These are phyloP conservation scores for Alternaria ventricosa DNA, from an alignment of 2,329 filamentous ascomycete species.

Conservation along the genomic window DNA sequence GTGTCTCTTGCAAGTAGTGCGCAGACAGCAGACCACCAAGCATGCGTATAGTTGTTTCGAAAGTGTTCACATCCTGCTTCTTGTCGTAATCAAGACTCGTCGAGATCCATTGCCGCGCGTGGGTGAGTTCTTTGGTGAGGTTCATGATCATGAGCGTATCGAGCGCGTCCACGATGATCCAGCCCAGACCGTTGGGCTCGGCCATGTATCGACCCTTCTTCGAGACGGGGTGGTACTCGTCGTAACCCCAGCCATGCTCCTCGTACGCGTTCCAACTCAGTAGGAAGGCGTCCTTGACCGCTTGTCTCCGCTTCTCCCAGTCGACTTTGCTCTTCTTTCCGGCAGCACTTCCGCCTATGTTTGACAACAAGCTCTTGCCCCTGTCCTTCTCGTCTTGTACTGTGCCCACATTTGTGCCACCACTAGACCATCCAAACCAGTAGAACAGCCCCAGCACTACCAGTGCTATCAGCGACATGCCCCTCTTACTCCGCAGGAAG, in stretches of 20 bases:
- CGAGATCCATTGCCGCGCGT: slow-evolving; percentile 89
- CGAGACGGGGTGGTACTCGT: slow-evolving; percentile 84
- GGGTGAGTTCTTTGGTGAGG: slow-evolving; percentile 79
- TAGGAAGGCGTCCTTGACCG: slow-evolving; percentile 87
- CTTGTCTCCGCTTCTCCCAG: slow-evolving; percentile 79
- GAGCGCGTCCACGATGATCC: slow-evolving; percentile 96
- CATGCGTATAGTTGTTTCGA: slow-evolving; percentile 98
- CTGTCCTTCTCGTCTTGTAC: slow-evolving; percentile 33
- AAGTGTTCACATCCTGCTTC: slow-evolving; percentile 94
- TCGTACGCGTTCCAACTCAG: slow-evolving; percentile 94
- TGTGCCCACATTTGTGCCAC: slow-evolving; percentile 41
- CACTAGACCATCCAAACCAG: slow-evolving; percentile 65
- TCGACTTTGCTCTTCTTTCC: slow-evolving; percentile 58
- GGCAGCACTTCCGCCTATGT: slow-evolving; percentile 39
- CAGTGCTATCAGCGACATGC: slow-evolving; percentile 60
- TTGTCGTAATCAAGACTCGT: slow-evolving; percentile 84
- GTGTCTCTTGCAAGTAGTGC: slow-evolving; percentile 89
- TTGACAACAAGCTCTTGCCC: slow-evolving; percentile 38
- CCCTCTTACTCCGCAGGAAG: slow-evolving; percentile 65
- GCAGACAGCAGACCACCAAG: slow-evolving; percentile 90
- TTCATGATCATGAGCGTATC: slow-evolving; percentile 99
- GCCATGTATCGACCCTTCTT: slow-evolving; percentile 86
- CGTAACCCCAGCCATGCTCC: slow-evolving; percentile 90
- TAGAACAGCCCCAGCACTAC: slow-evolving; percentile 68
- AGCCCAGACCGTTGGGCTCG: slow-evolving; percentile 80